phyloP scores from a whole-genome alignment of 2,329 filamentous ascomycete genomes.

The Sordariomycetes sp. region DNA sequence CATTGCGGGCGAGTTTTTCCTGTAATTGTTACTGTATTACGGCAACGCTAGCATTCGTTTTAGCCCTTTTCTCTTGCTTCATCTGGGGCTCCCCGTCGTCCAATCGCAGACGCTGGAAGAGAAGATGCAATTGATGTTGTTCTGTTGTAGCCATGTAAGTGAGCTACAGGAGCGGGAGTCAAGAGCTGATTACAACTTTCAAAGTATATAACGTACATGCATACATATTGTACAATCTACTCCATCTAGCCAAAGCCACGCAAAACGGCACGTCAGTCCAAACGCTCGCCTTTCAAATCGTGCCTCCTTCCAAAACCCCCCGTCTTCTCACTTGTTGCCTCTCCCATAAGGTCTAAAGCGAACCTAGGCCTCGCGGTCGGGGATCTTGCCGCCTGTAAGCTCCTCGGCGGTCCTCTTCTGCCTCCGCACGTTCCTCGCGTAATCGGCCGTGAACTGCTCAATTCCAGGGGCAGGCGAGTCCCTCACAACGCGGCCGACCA shows the following conservation, averaged over 20 bases:
- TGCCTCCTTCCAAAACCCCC: too few species aligned
- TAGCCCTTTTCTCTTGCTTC: background rate
- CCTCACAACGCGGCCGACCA: conserved; percentile 24
- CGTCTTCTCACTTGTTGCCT: too few species aligned
- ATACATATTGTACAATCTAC: conserved; percentile 6
- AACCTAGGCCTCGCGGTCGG: conserved; percentile 7
- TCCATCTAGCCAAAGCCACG: background rate
- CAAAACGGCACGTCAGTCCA: too few species aligned
- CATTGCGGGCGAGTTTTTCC: background rate
- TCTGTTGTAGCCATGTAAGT: background rate
- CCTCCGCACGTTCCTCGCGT: conserved; percentile 30
- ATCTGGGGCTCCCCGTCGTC: background rate
- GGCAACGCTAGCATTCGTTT: background rate
- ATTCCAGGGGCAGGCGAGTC: conserved; percentile 20
- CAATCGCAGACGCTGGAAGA: background rate
- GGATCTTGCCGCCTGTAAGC: conserved; percentile 45
- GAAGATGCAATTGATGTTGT: background rate
- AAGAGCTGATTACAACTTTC: background rate
- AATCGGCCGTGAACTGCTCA: conserved; percentile 22
- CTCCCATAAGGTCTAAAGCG: too few species aligned
- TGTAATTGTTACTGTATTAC: background rate
- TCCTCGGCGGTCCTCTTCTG: conserved; percentile 45
- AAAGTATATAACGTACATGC: conserved; percentile 1
- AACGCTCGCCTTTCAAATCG: too few species aligned
- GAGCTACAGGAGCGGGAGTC: background rate